Evolutionary conservation across 2,329 filamentous ascomycete genomes (phyloP).

Genomic region (Tolypocladium ovalisporum): DNA sequence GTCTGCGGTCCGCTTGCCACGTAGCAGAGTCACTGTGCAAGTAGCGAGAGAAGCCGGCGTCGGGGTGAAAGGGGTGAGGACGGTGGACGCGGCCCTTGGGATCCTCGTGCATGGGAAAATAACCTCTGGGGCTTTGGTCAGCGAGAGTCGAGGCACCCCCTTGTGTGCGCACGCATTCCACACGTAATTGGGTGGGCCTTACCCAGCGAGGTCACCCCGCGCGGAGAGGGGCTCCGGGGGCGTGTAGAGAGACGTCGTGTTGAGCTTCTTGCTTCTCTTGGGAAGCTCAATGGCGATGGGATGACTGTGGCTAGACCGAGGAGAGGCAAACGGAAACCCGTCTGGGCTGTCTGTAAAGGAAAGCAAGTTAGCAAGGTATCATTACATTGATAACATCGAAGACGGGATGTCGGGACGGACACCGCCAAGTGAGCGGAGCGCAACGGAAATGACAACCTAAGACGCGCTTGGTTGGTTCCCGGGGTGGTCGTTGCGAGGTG

Average conservation of each 20-base stretch:
- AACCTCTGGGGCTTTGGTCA: conserved; percentile 32
- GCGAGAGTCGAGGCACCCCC: background rate
- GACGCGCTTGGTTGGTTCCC: background rate
- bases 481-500: background rate
- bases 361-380: background rate
- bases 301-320: conserved; percentile 18
- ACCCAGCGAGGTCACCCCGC: conserved; percentile 49
- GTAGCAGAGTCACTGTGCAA: conserved; percentile 19
- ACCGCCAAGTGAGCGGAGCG: background rate
- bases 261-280: conserved; percentile 23
- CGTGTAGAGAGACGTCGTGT: conserved; percentile 27
- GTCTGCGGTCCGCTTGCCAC: conserved; percentile 13
- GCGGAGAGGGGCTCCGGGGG: conserved; percentile 42
- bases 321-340: conserved; percentile 6
- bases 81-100: conserved; percentile 32
- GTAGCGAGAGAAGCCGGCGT: conserved; percentile 25
- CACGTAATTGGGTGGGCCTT: conserved; percentile 14
- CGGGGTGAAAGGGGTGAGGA: conserved; percentile 40
- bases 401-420: background rate
- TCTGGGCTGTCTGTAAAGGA: conserved; percentile 1
- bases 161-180: background rate
- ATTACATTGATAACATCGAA: background rate
- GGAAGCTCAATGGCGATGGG: conserved; percentile 46
- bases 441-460: background rate
- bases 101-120: conserved; percentile 51